Percentiles rank a stretch among this genome's conserved stretches.
Evolutionary conservation across 495 filamentous ascomycete species (phyloP).

Genomic region (Cladorrhinum samala): DNA sequence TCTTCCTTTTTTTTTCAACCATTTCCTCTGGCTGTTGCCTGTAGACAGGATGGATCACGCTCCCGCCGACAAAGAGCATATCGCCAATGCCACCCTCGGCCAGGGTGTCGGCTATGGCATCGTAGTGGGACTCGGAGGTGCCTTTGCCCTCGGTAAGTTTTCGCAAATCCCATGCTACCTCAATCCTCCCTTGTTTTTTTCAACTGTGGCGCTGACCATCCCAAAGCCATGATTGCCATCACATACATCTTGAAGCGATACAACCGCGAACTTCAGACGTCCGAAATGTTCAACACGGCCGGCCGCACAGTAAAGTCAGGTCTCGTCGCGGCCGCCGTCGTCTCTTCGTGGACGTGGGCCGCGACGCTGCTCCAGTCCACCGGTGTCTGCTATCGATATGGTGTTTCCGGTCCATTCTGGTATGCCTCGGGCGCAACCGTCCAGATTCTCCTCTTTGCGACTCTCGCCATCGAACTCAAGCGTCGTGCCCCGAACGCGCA

Average conservation of each 20-base stretch:
- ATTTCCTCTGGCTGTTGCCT: neutral
- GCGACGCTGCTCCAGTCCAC: slow-evolving; percentile 79
- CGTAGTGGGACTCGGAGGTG: slow-evolving; percentile 67
- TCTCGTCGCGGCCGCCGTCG: slow-evolving; percentile 90
- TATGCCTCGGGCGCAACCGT: slow-evolving; percentile 65
- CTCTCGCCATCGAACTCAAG: slow-evolving; percentile 89
- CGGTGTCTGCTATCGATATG: slow-evolving; percentile 85
- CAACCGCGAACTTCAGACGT: slow-evolving; percentile 90
- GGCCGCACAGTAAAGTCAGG: slow-evolving; percentile 92
- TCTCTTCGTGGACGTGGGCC: slow-evolving; percentile 94
- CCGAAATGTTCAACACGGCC: slow-evolving; percentile 95
- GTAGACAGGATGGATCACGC: slow-evolving; percentile 13
- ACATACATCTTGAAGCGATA: slow-evolving; percentile 80
- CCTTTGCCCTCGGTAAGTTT: slow-evolving; percentile 72
- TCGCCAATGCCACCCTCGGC: slow-evolving; percentile 48
- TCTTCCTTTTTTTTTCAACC: neutral
- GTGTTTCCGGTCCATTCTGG: slow-evolving; percentile 90
- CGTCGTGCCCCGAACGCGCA: slow-evolving; percentile 79
- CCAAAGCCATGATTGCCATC: slow-evolving; percentile 50
- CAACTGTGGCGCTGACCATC: slow-evolving; percentile 4
- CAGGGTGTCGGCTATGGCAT: slow-evolving; percentile 79
- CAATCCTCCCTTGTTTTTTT: no score
- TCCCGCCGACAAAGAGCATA: slow-evolving; percentile 14
- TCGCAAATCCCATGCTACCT: no score
- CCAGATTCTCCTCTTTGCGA: slow-evolving; percentile 85